Evolutionary conservation across 148 eudicot genomes (phyloP), one percentile per base, ranked within the genome.

Genomic region (Cornus controversa): DNA sequence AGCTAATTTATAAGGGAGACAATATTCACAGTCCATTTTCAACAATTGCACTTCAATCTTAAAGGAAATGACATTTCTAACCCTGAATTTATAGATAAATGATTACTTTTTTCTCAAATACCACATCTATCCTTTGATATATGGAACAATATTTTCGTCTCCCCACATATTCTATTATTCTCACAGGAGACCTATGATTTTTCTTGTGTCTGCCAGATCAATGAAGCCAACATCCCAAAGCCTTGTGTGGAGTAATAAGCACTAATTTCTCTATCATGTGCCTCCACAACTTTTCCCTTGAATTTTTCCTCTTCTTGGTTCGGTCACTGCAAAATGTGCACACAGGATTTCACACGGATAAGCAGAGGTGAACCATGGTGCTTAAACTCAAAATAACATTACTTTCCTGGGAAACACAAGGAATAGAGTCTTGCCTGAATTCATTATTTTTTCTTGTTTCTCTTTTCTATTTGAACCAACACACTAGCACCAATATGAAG

Each of bases 181-280:
- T n/a, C n/a, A n/a, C n/a, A n/a, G n/a, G 72, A 93, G 83, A 66
- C 95, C 97, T 75, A 96, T 47, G 40, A 91, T 70, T 79, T 89
- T 96, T 69, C 99, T 86, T 18, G 98, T 93, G 77, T 96, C 97
- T 0, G 98, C 94, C n/a, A 98, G 99, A 83, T 96, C 99, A 54
- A 93, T 91, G 23, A 96, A 81, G 40, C 99, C 99, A 70, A 93
- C 99, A 37, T 96, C 99, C 99, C 99, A 96, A 40, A 96, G 92
- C 75, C 98, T 88, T 16, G 98, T 94, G 97, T 96, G 31, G 99
- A 92, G 77, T 96, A 93, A 78, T 91, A 93, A 11, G 99, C 91
- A 72, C 91, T 89, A 18, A 98, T 89, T 77, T 96, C 99, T 85
- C 57, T 84, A 27, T 96, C 95, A 69, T 91, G 91, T 37, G 94